Conservation (phyloP, 129 eudicot genomes). For the Kitagawia praeruptora region DNA sequence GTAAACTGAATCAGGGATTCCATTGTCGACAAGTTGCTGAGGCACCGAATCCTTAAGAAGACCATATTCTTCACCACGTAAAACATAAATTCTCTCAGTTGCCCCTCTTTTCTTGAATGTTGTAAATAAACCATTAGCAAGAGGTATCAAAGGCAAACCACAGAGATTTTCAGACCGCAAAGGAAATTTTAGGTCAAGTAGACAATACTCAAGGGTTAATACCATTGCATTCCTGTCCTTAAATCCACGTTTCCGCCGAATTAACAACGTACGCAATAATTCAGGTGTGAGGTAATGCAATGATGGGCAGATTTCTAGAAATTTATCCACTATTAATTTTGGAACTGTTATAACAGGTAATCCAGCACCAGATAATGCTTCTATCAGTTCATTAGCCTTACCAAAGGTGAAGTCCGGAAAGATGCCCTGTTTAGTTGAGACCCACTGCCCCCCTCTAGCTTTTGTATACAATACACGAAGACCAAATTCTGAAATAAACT, state of each 20-base stretch:
- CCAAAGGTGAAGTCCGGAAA: conserved; percentile 79
- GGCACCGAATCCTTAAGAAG: conserved; percentile 80
- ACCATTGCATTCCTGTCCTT: conserved; percentile 60
- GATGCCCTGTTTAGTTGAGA: conserved; percentile 85
- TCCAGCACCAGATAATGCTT: conserved; percentile 83
- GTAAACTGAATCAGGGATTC: conserved; percentile 51
- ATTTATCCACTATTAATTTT: conserved; percentile 56
- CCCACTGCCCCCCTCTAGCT: conserved; percentile 95
- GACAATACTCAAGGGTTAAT: conserved; percentile 83
- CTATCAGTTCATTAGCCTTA: conserved; percentile 54
- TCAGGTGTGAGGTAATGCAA: conserved; percentile 80
- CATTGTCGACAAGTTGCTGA: conserved; percentile 62
- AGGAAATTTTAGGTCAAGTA: conserved; percentile 60
- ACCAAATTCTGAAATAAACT: conserved; percentile 61
- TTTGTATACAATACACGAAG: conserved; percentile 80
- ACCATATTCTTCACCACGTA: conserved; percentile 68
- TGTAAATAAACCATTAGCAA: conserved; percentile 70
- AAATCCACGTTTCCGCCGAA: conserved; percentile 73
- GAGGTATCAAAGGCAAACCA: conserved; percentile 81
- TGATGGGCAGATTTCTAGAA: conserved; percentile 73
- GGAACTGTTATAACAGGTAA: conserved; percentile 64
- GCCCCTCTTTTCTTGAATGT: conserved; percentile 56
- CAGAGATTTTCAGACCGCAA: conserved; percentile 44
- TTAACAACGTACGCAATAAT: conserved; percentile 69
- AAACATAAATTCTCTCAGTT: conserved; percentile 60